Evolutionary conservation across 2,329 filamentous ascomycete species (phyloP).

Genomic region (Pezicula radicicola): DNA sequence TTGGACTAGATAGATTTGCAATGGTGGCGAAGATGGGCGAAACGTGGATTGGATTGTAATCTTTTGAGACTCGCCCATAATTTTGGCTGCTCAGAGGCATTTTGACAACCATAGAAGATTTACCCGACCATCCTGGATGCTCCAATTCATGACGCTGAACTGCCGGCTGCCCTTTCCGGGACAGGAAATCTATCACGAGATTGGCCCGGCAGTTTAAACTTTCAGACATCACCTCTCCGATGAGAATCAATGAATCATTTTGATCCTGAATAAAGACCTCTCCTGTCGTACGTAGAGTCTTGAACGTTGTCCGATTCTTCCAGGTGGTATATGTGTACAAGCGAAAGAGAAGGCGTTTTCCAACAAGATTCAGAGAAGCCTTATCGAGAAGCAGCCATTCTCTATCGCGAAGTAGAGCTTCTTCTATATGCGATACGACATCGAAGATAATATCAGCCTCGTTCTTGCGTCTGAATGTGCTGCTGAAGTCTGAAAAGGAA

Average conservation of each 20-base stretch:
- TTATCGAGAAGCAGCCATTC: constrained; percentile 94
- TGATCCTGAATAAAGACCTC: constrained; percentile 61
- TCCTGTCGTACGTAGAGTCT: constrained; percentile 85
- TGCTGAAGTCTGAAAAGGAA: constrained; percentile 87
- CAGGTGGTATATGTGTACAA: constrained; percentile 87
- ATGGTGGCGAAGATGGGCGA: constrained; percentile 32
- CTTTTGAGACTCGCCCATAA: constrained; percentile 30
- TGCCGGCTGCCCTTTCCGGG: too few relatives aligned
- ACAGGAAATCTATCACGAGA: too few relatives aligned
- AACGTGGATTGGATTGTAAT: constrained; percentile 39
- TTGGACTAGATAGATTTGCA: constrained; percentile 33
- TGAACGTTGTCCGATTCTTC: constrained; percentile 93
- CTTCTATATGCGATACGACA: constrained; percentile 81
- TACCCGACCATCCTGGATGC: not conserved
- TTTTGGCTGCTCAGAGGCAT: constrained; percentile 12
- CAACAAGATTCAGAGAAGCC: constrained; percentile 79
- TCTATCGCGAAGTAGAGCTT: constrained; percentile 92
- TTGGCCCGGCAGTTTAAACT: too few relatives aligned
- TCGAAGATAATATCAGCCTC: constrained; percentile 95
- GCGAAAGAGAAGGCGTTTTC: constrained; percentile 94
- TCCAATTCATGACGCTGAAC: not conserved
- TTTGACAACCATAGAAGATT: not conserved
- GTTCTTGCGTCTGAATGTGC: constrained; percentile 96
- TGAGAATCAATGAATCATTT: too few relatives aligned
- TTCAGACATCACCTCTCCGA: too few relatives aligned